phyloP scores from a whole-genome alignment of 2,329 filamentous ascomycete species.

The Hypoxylon sp. region DNA sequence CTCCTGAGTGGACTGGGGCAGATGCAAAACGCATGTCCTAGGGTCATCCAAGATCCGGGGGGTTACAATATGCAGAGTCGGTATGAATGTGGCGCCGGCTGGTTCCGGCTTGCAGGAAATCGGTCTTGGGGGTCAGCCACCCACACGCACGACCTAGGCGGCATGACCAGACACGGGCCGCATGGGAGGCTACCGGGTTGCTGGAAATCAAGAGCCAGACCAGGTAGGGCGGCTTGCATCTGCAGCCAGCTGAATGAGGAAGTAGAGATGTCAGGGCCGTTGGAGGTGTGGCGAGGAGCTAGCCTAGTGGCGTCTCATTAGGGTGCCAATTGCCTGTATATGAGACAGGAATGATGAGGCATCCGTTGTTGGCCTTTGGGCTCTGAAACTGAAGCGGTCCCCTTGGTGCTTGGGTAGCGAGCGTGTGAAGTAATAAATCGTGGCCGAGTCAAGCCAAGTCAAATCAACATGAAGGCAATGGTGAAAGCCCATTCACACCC shows the following conservation, averaged over 20 bases:
- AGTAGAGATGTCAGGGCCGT: constrained; percentile 45
- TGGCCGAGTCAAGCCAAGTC: neutral
- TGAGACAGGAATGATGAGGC: constrained; percentile 18
- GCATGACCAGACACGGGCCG: constrained; percentile 33
- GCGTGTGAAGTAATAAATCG: constrained; percentile 8
- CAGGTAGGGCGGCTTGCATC: constrained; percentile 44
- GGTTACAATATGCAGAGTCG: constrained; percentile 48
- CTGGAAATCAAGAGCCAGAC: constrained; percentile 42
- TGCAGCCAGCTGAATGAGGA: constrained; percentile 53
- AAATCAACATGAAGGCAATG: constrained; percentile 1
- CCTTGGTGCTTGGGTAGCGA: constrained; percentile 5
- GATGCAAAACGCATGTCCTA: constrained; percentile 48
- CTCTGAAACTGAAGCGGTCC: constrained; percentile 3
- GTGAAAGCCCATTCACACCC: neutral
- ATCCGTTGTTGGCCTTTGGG: constrained; percentile 16
- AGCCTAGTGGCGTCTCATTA: constrained; percentile 34
- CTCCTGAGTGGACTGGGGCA: constrained; percentile 44
- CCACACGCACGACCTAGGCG: constrained; percentile 24
- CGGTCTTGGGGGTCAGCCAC: constrained; percentile 36
- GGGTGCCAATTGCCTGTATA: constrained; percentile 9
- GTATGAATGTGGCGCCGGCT: constrained; percentile 42
- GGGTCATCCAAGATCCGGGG: constrained; percentile 46
- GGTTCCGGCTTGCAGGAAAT: constrained; percentile 44
- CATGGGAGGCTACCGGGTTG: constrained; percentile 46
- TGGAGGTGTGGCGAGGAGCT: constrained; percentile 43